Conservation (phyloP, 345 rosid species). For the Syzygium aromaticum region DNA sequence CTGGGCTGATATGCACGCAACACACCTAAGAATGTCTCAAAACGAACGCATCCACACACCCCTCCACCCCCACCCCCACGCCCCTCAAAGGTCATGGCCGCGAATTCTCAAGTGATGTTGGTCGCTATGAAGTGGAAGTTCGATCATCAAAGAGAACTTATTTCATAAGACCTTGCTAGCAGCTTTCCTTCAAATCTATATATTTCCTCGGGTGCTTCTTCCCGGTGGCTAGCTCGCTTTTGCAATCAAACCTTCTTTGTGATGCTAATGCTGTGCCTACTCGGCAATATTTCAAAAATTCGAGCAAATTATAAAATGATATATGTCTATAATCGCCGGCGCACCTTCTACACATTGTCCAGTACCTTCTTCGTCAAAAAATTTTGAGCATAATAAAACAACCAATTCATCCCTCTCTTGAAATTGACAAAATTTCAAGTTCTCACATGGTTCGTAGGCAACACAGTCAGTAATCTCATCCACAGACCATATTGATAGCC, state of each 20-base stretch:
- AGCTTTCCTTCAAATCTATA: not conserved
- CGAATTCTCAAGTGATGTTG: not conserved
- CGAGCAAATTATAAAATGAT: not conserved
- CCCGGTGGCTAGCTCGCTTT: not conserved
- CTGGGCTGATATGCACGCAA: not conserved
- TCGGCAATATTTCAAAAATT: not conserved
- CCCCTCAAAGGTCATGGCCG: not conserved
- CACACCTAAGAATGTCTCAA: not conserved
- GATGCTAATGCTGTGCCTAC: not conserved
- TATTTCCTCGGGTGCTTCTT: not conserved
- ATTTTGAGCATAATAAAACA: not conserved
- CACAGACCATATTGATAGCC: not conserved
- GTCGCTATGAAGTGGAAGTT: not conserved
- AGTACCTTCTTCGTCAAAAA: not conserved
- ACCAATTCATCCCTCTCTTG: not conserved
- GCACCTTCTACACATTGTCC: not conserved
- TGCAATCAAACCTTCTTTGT: not conserved
- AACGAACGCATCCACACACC: not conserved
- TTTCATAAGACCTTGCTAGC: not conserved
- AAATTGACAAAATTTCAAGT: not conserved
- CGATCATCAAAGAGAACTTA: not conserved
- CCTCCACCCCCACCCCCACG: not conserved
- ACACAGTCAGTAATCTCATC: not conserved
- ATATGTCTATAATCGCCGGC: not conserved
- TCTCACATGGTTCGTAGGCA: not conserved